Evolutionary conservation across 768 basidiomycete genomes (phyloP).

Genomic region (Sporobolomyces phaffii): DNA sequence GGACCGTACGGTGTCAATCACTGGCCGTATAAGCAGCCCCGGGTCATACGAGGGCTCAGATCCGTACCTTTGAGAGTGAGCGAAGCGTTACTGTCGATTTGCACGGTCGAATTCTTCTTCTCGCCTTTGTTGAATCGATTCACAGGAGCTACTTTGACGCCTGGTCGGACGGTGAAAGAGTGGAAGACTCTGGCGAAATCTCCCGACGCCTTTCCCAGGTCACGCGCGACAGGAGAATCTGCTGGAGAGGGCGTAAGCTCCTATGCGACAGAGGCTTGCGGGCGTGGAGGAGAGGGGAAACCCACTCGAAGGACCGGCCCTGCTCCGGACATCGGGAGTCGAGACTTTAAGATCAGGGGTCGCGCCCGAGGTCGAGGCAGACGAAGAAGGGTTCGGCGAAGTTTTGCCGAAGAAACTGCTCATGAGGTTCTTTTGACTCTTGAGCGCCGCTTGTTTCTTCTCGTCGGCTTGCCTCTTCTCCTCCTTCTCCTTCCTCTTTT

Average conservation of each 20-base stretch:
- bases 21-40: too few relatives aligned
- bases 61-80: constrained; percentile 20
- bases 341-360: neutral
- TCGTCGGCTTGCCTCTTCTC: constrained; percentile 59
- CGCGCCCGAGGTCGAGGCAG: neutral
- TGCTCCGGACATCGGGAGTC: too few relatives aligned
- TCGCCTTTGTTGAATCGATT: constrained; percentile 56
- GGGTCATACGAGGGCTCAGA: too few relatives aligned
- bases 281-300: neutral
- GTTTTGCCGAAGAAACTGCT: constrained; percentile 69
- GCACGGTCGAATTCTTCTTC: neutral
- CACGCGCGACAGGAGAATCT: neutral
- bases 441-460: constrained; percentile 54
- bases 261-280: neutral
- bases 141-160: constrained; percentile 59
- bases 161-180: constrained; percentile 57
- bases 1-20: too few relatives aligned
- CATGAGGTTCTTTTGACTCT: constrained; percentile 70
- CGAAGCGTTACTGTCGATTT: constrained; percentile 3
- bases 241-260: too few relatives aligned
- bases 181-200: constrained; percentile 73
- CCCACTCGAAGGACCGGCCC: neutral
- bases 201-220: constrained; percentile 27
- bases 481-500: constrained; percentile 45
- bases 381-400: constrained; percentile 45